Evolutionary conservation across 1,284 basidiomycete genomes (phyloP), one percentile per base, ranked within the genome.

Genomic region (Tilletia setariae): DNA sequence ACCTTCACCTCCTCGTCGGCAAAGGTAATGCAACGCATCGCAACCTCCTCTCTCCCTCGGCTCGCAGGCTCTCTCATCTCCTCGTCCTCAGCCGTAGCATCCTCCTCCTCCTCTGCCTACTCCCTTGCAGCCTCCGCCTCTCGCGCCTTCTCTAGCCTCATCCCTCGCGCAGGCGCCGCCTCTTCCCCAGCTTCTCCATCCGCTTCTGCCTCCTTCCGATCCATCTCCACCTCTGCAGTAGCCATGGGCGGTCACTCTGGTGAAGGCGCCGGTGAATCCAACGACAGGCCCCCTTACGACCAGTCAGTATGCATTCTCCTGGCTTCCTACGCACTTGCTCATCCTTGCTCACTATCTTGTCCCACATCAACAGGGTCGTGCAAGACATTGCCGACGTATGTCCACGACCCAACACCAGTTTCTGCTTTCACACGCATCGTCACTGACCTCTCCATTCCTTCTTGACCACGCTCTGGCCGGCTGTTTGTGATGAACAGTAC

Each of bases 281-380:
- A 82, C 64, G 78, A 72, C 66, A 79, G 80, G 35, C 79, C 80
- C 42, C 72, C 74, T 23, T 73, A 76, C 56, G 80, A 82, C 67
- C 71, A 75, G 72, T 73, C 53, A 70, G 71, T 40, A 15, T 68
- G 46, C 67, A 68, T 53, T n/a, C 25, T 23, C 13, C 21, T 21
- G 8, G 8, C 47, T 49, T 8, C 47, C 25, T 19, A 21, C n/a
- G 8, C n/a, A 11, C 8, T 19, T 49, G 28, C 25, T 61, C 25
- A 28, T 13, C 46, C 35, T 68, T 19, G 40, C 8, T 9, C 47
- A n/a, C 59, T 15, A 40, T 32, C 68, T 46, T 46, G 23, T 40
- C 23, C 42, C 49, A 62, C 19, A 2, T 40, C 2, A 3, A 25
- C 42, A 67, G 66, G 73, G 77, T 79, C 32, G 67, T 79, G 51